Evolutionary conservation across 495 filamentous ascomycete genomes (phyloP).

Genomic region (Tricharina praecox): DNA sequence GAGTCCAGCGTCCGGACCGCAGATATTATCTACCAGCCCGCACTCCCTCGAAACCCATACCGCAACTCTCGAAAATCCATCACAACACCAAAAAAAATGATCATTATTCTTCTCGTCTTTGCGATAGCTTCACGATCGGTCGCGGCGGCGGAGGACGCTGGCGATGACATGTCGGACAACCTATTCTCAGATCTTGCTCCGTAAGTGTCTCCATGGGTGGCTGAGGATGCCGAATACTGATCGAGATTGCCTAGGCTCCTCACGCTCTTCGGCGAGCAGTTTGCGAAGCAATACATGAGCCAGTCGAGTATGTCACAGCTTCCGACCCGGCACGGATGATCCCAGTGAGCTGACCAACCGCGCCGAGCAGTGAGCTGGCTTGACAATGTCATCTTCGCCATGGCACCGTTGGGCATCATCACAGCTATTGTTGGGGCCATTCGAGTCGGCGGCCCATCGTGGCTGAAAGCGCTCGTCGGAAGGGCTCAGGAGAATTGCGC

Average conservation of each 20-base stretch:
- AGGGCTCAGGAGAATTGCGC: conserved; percentile 22
- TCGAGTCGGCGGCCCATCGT: conserved; percentile 29
- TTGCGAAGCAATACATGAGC: conserved; percentile 43
- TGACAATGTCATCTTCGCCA: conserved; percentile 38
- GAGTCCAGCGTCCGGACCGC: too few relatives aligned
- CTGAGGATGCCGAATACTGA: too few relatives aligned
- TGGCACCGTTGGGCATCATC: conserved; percentile 38
- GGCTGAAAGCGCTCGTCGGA: conserved; percentile 22
- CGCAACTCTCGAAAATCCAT: too few relatives aligned
- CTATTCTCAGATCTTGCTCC: conserved; percentile 11
- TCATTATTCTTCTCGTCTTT: too few relatives aligned
- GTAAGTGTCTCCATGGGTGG: too few relatives aligned
- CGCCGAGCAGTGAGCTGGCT: conserved; percentile 23
- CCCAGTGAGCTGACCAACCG: not conserved
- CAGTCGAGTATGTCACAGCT: conserved; percentile 28
- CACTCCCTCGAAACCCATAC: too few relatives aligned
- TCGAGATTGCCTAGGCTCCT: too few relatives aligned
- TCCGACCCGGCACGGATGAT: not conserved
- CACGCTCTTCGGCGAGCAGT: conserved; percentile 34
- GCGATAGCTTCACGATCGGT: too few relatives aligned
- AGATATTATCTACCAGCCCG: too few relatives aligned
- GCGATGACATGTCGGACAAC: conserved; percentile 11
- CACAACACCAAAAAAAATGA: too few relatives aligned
- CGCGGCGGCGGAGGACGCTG: conserved; percentile 5
- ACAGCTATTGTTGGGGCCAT: conserved; percentile 38